phyloP scores from a whole-genome alignment of 495 filamentous ascomycete genomes.

The Tuber microsphaerosporum region DNA sequence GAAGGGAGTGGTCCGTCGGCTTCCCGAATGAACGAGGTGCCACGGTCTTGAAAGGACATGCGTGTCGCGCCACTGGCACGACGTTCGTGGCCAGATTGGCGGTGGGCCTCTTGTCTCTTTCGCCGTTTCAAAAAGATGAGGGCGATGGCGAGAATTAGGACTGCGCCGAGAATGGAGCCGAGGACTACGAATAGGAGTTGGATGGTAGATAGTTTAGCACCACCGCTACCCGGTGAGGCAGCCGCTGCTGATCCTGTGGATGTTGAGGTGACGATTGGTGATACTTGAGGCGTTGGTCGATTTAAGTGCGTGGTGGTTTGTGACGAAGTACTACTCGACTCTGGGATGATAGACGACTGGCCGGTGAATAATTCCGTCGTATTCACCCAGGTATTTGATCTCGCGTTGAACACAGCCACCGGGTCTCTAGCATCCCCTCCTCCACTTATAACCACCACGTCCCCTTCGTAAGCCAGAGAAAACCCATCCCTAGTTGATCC shows the following conservation, averaged over 20 bases:
- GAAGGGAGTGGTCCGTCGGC: slow-evolving; percentile 19
- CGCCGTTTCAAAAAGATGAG: slow-evolving; percentile 63
- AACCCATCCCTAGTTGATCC: slow-evolving; percentile 55
- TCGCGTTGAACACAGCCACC: slow-evolving; percentile 73
- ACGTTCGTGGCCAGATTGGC: slow-evolving; percentile 7
- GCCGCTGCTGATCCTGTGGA: slow-evolving; percentile 28
- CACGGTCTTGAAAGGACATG: slow-evolving; percentile 41
- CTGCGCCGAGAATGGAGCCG: slow-evolving; percentile 66
- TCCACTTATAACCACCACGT: slow-evolving; percentile 67
- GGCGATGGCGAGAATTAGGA: slow-evolving; percentile 58
- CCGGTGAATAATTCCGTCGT: slow-evolving; percentile 58
- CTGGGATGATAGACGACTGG: slow-evolving; percentile 43
- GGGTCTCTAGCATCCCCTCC: slow-evolving; percentile 56
- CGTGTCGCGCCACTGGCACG: slow-evolving; percentile 6
- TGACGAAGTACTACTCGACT: slow-evolving; percentile 40
- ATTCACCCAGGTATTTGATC: slow-evolving; percentile 73
- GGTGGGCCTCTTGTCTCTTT: slow-evolving; percentile 24
- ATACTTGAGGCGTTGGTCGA: slow-evolving; percentile 42
- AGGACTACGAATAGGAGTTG: slow-evolving; percentile 72
- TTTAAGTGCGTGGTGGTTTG: slow-evolving; percentile 44
- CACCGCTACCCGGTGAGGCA: slow-evolving; percentile 36
- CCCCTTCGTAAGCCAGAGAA: slow-evolving; percentile 54
- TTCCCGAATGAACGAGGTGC: slow-evolving; percentile 38
- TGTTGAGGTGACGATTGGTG: slow-evolving; percentile 46
- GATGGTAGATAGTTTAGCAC: slow-evolving; percentile 46